Evolutionary conservation across 108 stramenopile genomes (phyloP), one percentile per base, ranked within the genome.

Genomic region (Cyclotella cryptica): DNA sequence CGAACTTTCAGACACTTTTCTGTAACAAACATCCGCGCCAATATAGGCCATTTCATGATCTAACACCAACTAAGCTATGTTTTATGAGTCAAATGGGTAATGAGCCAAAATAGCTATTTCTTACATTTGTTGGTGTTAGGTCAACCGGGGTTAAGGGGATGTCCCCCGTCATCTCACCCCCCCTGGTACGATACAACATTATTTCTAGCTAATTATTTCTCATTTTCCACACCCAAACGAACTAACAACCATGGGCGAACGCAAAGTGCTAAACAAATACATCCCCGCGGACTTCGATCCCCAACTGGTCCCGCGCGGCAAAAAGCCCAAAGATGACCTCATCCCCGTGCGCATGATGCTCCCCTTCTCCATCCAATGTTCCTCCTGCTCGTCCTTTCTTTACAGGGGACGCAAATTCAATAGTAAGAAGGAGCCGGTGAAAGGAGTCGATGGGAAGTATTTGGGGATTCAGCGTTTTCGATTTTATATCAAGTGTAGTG

Each of bases 401-500:
- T 98, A 98, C 79, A 93, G 96, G 10, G 91, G 98, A 10, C 91
- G 96, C 4, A 99, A 99, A 78, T 99, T 99, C 88, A 99, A 99
- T 75, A 91, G 88, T 53, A 91, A 93, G 52, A 98, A 97, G 75
- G 98, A 99, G 71, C 74, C 88, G 68, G 88, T 97, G 78, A 82
- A 86, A 43, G 98, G 97, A 42, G 74, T 89, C 26, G 80, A 92
- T 54, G 97, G 98, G 43, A 86, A 89, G 55, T 99, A 99, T 86
- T 75, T 98, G 73, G 97, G 98, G 42, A 98, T 99, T 66, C 91
- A 93, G 61, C 87, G 94, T 35, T 97, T 76, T 83, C 88, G 98
- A 29, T 96, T 98, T 71, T 96, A 96, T 63, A 96, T 99, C 82
- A 98, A 98, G 74, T 99, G 98, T 72, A 87, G 87, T 40, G 91